These are phyloP conservation scores for Adansonia rubrostipa DNA, from an alignment of 441 rosid genomes.

Conservation along the genomic window DNA sequence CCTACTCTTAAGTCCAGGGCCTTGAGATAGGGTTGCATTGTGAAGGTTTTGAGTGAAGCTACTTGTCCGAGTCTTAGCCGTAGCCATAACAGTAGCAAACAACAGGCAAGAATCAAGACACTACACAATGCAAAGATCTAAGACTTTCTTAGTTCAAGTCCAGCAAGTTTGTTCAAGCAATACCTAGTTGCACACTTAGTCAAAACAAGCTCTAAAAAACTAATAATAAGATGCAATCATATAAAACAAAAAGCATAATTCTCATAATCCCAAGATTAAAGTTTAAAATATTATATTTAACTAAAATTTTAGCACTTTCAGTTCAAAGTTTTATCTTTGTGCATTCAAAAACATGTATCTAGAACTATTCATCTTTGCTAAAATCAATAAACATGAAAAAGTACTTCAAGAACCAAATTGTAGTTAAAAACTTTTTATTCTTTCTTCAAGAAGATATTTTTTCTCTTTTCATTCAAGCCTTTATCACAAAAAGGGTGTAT, in stretches of 20 bases:
- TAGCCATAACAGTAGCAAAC: too few relatives aligned
- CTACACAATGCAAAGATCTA: too few relatives aligned
- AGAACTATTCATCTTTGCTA: not conserved
- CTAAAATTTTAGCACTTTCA: not conserved
- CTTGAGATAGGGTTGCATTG: too few relatives aligned
- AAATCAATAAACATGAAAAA: not conserved
- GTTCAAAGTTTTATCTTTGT: not conserved
- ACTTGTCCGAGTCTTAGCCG: too few relatives aligned
- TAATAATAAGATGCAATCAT: too few relatives aligned
- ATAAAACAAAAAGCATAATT: not conserved
- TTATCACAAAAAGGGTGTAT: not conserved
- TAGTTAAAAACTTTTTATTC: not conserved
- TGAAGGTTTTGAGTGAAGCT: too few relatives aligned
- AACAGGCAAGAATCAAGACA: too few relatives aligned
- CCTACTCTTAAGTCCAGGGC: too few relatives aligned
- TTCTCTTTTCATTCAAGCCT: not conserved
- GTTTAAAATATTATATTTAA: not conserved
- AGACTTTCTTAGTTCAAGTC: too few relatives aligned
- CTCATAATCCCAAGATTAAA: not conserved
- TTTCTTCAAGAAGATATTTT: not conserved
- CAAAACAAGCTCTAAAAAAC: too few relatives aligned
- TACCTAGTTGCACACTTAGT: too few relatives aligned
- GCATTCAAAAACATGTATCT: not conserved
- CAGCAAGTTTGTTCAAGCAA: too few relatives aligned
- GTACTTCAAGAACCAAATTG: not conserved